Conservation (phyloP, 768 basidiomycete species). For the Boletus subparvulus region DNA sequence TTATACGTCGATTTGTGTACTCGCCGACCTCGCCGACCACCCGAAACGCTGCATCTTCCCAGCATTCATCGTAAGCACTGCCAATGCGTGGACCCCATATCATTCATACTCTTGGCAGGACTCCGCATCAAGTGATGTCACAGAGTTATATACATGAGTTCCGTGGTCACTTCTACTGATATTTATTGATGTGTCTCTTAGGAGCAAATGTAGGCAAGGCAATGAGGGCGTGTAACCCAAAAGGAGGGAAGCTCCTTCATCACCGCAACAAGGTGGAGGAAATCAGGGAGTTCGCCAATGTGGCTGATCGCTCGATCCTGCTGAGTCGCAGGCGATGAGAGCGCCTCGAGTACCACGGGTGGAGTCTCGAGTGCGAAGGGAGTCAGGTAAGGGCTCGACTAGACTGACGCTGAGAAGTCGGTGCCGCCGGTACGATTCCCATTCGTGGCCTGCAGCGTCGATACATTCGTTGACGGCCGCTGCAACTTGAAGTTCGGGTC, state of each 20-base stretch:
- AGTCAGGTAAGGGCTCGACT: too few species aligned
- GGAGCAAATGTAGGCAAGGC: background rate
- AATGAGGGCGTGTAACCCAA: background rate
- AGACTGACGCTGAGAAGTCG: slow-evolving; percentile 71
- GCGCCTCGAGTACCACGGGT: too few species aligned
- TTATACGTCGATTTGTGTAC: background rate
- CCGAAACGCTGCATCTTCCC: background rate
- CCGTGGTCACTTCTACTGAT: background rate
- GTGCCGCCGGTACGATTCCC: slow-evolving; percentile 89
- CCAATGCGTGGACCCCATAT: background rate
- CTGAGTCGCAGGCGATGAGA: too few species aligned
- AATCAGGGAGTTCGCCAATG: background rate
- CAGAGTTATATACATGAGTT: background rate
- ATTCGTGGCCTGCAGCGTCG: slow-evolving; percentile 90
- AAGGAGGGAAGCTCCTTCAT: background rate
- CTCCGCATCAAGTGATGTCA: background rate
- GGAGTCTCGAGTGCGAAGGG: too few species aligned
- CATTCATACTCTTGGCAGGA: background rate
- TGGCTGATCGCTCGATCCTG: too few species aligned
- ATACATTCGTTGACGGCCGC: slow-evolving; percentile 89
- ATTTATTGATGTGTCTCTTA: background rate
- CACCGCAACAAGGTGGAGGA: background rate
- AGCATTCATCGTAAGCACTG: background rate
- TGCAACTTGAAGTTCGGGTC: slow-evolving; percentile 81
- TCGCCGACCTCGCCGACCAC: background rate